A percentile compares a stretch with the other conserved stretches of the same genome.
Evolutionary conservation across 2,329 filamentous ascomycete species (phyloP).

Genomic region (Chaetomiaceae sp.): DNA sequence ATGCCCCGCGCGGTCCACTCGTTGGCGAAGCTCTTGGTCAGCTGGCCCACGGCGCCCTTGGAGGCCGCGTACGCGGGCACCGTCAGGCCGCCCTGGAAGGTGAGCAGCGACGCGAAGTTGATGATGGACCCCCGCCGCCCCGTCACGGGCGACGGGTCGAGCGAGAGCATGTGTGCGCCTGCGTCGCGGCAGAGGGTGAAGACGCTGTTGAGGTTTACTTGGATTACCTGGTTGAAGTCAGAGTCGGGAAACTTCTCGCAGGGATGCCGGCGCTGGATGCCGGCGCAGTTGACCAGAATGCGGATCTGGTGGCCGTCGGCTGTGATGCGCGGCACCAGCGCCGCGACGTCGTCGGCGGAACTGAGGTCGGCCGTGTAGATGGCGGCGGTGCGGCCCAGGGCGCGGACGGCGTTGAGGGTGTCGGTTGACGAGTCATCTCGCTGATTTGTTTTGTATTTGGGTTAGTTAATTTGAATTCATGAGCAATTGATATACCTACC

Average conservation of each 20-base stretch:
- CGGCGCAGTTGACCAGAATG: slow-evolving; percentile 81
- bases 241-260: slow-evolving; percentile 68
- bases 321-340: slow-evolving; percentile 57
- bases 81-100: slow-evolving; percentile 82
- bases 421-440: slow-evolving; percentile 33
- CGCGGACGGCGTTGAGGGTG: slow-evolving; percentile 59
- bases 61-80: slow-evolving; percentile 83
- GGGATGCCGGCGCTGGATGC: slow-evolving; percentile 76
- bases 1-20: slow-evolving; percentile 79
- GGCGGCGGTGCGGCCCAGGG: slow-evolving; percentile 59
- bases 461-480: no score
- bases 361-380: slow-evolving; percentile 69
- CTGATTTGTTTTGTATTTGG: no score
- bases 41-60: slow-evolving; percentile 79
- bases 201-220: slow-evolving; percentile 80
- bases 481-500: no score
- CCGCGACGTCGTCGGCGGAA: slow-evolving; percentile 53
- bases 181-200: slow-evolving; percentile 75
- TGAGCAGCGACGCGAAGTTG: slow-evolving; percentile 77
- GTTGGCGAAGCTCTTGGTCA: slow-evolving; percentile 81
- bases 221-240: slow-evolving; percentile 74
- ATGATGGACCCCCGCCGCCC: slow-evolving; percentile 67
- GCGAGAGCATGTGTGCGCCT: slow-evolving; percentile 70
- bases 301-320: slow-evolving; percentile 60
- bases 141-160: slow-evolving; percentile 42